Conservation (phyloP, 2,329 filamentous ascomycete species). For the Aphanocladium album region DNA sequence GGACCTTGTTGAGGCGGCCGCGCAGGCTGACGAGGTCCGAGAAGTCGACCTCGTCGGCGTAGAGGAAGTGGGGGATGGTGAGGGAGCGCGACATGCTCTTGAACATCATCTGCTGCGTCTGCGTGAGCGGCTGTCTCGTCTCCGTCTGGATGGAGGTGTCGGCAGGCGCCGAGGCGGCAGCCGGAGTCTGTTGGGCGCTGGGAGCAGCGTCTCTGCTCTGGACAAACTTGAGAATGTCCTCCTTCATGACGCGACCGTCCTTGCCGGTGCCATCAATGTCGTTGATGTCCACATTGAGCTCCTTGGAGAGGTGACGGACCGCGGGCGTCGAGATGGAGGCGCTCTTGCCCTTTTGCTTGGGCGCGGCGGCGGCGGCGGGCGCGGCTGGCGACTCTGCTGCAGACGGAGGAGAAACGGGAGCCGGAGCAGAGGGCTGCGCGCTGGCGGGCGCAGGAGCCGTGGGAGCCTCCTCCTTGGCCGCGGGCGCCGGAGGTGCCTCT, state of each 20-base stretch:
- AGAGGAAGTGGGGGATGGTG: slow-evolving; percentile 90
- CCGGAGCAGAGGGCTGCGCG: slow-evolving; percentile 9
- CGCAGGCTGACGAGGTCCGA: slow-evolving; percentile 69
- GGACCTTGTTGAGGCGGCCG: slow-evolving; percentile 64
- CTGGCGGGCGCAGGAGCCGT: slow-evolving; percentile 5
- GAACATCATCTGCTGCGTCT: slow-evolving; percentile 90
- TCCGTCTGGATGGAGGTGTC: slow-evolving; percentile 55
- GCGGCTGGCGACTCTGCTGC: neutral
- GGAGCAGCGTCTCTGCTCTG: slow-evolving; percentile 43
- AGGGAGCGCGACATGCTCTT: slow-evolving; percentile 93
- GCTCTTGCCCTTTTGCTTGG: slow-evolving; percentile 53
- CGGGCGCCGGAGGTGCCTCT: slow-evolving; percentile 26
- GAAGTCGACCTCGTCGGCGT: slow-evolving; percentile 85
- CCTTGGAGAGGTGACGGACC: slow-evolving; percentile 80
- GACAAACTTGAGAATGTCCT: slow-evolving; percentile 75
- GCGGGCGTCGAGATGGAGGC: slow-evolving; percentile 83
- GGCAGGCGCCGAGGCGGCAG: slow-evolving; percentile 24
- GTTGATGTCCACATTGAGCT: slow-evolving; percentile 70
- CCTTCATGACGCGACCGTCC: slow-evolving; percentile 86
- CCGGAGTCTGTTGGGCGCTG: slow-evolving; percentile 19
- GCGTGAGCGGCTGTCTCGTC: slow-evolving; percentile 63
- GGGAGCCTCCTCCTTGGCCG: slow-evolving; percentile 22
- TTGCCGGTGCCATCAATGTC: slow-evolving; percentile 80
- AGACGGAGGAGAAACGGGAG: neutral
- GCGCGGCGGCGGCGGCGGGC: slow-evolving; percentile 6